These are phyloP conservation scores for Canavalia gladiata DNA, from an alignment of 306 rosid genomes.

Conservation along the genomic window DNA sequence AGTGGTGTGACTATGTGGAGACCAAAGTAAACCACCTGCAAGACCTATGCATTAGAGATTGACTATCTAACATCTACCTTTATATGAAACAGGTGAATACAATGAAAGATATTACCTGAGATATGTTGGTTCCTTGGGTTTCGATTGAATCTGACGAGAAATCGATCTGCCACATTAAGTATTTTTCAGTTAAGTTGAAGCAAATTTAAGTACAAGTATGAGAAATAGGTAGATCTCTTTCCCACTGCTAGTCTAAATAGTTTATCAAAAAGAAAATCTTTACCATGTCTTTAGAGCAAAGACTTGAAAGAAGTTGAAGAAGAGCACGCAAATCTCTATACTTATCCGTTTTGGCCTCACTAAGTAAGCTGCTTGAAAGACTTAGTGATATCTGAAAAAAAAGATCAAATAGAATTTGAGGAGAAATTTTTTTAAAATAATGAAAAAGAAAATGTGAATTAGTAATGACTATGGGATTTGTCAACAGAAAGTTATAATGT, in stretches of 20 bases:
- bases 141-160: conserved; percentile 86
- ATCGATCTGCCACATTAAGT: conserved; percentile 72
- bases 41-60: conserved; percentile 50
- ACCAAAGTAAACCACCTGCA: conserved; percentile 96
- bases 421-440: conserved; percentile 35
- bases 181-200: conserved; percentile 45
- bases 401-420: conserved; percentile 43
- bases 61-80: conserved; percentile 26
- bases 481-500: conserved; percentile 7
- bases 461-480: conserved; percentile 28
- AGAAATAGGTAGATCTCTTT: conserved; percentile 42
- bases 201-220: conserved; percentile 22
- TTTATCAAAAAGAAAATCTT: conserved; percentile 11
- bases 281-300: conserved; percentile 96
- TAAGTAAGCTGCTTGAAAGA: conserved; percentile 80
- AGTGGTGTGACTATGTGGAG: conserved; percentile 89
- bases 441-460: conserved; percentile 27
- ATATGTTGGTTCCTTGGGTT: conserved; percentile 81
- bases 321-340: conserved; percentile 97
- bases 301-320: conserved; percentile 94
- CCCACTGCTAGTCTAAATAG: conserved; percentile 39
- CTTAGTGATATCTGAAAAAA: conserved; percentile 80
- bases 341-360: conserved; percentile 85
- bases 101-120: conserved; percentile 71
- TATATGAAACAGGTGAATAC: conserved; percentile 32